Evolutionary conservation across 129 eudicot species (phyloP).

Genomic region (Flaveria trinervia): DNA sequence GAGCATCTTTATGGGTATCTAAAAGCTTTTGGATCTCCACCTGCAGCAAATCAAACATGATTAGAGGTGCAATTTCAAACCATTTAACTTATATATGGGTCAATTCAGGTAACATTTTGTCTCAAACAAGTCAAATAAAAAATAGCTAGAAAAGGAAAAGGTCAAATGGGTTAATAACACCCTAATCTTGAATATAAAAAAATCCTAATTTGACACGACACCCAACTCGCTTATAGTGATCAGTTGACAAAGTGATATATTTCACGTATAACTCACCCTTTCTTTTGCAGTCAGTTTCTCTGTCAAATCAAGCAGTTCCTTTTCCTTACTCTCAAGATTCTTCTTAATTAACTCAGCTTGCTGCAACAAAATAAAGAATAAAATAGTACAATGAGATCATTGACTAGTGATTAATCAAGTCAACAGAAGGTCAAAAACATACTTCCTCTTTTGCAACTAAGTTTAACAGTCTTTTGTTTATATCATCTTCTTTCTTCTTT

Average conservation of each 20-base stretch:
- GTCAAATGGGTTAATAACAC: neutral
- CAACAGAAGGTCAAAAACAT: constrained; percentile 33
- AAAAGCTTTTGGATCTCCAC: constrained; percentile 80
- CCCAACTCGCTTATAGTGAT: neutral
- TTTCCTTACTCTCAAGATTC: constrained; percentile 60
- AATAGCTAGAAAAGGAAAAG: neutral
- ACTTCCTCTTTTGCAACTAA: constrained; percentile 63
- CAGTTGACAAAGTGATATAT: neutral
- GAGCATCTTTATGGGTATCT: constrained; percentile 49
- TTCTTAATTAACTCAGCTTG: constrained; percentile 52
- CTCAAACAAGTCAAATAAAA: neutral
- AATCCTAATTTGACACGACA: neutral
- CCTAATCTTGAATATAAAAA: too few species aligned
- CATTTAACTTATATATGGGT: neutral
- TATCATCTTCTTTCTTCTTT: constrained; percentile 58
- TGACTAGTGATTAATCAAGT: neutral
- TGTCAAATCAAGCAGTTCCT: constrained; percentile 52
- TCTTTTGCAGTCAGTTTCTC: constrained; percentile 70
- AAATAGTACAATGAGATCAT: neutral
- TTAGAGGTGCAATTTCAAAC: neutral
- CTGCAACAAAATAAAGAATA: constrained; percentile 41
- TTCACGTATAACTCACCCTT: constrained; percentile 52
- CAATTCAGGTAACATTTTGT: neutral
- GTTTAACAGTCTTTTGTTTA: constrained; percentile 45
- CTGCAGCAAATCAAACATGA: constrained; percentile 39